Percentiles rank a stretch among this genome's conserved stretches.
phyloP scores from a whole-genome alignment of 192 early-diverging fungal genomes.

The Spinellus fusiger region DNA sequence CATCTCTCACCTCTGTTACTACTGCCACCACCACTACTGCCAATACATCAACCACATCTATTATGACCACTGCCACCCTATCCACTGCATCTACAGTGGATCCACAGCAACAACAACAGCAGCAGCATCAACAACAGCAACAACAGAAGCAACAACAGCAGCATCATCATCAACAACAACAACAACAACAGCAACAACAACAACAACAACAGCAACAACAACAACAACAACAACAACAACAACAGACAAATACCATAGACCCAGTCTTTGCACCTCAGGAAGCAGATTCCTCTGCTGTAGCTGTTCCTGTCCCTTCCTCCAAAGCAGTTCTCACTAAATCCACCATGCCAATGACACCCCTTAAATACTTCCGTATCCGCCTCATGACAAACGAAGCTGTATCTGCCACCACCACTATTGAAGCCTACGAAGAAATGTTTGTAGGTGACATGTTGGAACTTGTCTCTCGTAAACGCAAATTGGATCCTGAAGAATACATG shows the following conservation, averaged over 20 bases:
- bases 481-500: conserved; percentile 80
- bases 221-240: not conserved
- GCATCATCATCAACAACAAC: not conserved
- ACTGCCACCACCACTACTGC: not conserved
- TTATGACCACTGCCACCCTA: not conserved
- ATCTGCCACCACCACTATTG: conserved; percentile 86
- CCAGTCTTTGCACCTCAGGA: too few relatives aligned
- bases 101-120: not conserved
- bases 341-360: conserved; percentile 30
- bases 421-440: conserved; percentile 61
- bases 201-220: not conserved
- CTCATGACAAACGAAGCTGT: conserved; percentile 61
- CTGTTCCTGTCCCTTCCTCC: conserved; percentile 33
- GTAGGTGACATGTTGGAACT: conserved; percentile 76
- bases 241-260: not conserved
- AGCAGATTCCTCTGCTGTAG: conserved; percentile 23
- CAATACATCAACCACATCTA: not conserved
- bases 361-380: conserved; percentile 46
- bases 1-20: not conserved
- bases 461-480: conserved; percentile 85
- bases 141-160: not conserved
- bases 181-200: not conserved
- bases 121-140: not conserved
- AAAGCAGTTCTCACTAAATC: conserved; percentile 35
- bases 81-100: not conserved